Evolutionary conservation across 345 rosid genomes (phyloP).

Genomic region (Populus alba): DNA sequence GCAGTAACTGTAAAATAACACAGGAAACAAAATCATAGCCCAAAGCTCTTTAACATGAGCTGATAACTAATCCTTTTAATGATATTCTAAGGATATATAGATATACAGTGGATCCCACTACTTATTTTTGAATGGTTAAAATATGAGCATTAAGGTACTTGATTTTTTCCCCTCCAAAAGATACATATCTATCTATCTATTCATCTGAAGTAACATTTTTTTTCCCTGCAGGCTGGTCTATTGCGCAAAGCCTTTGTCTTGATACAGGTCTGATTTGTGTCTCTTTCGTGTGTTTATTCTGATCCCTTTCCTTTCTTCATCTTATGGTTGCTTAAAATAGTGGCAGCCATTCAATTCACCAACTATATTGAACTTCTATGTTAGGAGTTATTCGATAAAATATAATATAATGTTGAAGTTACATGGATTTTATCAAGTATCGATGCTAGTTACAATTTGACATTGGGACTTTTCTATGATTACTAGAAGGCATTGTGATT

Average conservation of each 20-base stretch:
- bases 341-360: background rate
- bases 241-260: constrained; percentile 74
- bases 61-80: no score
- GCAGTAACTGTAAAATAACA: background rate
- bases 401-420: background rate
- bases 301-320: background rate
- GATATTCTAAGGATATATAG: background rate
- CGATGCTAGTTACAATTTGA: background rate
- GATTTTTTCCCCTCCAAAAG: background rate
- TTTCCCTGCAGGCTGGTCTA: constrained; percentile 70
- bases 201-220: constrained; percentile 17
- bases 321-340: background rate
- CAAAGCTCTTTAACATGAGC: background rate
- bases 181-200: background rate
- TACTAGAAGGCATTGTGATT: background rate
- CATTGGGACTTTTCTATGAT: background rate
- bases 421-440: background rate
- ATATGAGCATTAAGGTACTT: background rate
- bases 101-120: background rate
- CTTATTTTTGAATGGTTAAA: no score
- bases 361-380: background rate
- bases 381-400: background rate
- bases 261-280: constrained; percentile 68
- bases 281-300: background rate
- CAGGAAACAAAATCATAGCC: background rate